phyloP scores from a whole-genome alignment of 768 basidiomycete genomes.

The Guyanaporus albipodus region DNA sequence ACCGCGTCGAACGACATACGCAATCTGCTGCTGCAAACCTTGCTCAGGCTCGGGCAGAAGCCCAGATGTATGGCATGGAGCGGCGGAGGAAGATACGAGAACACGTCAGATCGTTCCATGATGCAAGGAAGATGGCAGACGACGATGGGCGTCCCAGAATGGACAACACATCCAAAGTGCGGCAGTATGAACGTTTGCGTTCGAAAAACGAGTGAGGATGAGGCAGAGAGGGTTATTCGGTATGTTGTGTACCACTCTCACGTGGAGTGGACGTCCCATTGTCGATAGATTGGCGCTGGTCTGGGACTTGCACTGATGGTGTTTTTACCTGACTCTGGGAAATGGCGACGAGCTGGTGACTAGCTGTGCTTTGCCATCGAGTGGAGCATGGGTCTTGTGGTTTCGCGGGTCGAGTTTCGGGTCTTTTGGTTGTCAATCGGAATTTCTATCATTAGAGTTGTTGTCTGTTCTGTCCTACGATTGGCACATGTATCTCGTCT shows the following conservation, averaged over 20 bases:
- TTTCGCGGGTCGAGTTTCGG: too few species aligned
- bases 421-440: too few species aligned
- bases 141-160: not conserved
- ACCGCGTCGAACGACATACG: slow-evolving; percentile 42
- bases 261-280: not conserved
- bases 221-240: not conserved
- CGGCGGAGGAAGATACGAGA: slow-evolving; percentile 49
- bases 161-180: not conserved
- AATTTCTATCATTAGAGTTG: too few species aligned
- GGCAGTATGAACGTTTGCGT: too few species aligned
- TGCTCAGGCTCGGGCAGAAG: slow-evolving; percentile 54
- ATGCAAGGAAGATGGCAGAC: slow-evolving; percentile 9
- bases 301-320: not conserved
- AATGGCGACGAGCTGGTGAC: too few species aligned
- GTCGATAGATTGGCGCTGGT: not conserved
- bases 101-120: slow-evolving; percentile 36
- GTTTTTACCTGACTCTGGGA: too few species aligned
- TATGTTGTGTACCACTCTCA: too few species aligned
- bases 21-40: slow-evolving; percentile 53
- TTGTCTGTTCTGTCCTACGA: too few species aligned
- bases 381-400: too few species aligned
- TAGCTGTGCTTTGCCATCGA: too few species aligned
- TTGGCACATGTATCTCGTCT: too few species aligned
- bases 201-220: not conserved
- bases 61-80: slow-evolving; percentile 50